Evolutionary conservation across 768 basidiomycete species (phyloP).

Genomic region (Amanita rubescens): DNA sequence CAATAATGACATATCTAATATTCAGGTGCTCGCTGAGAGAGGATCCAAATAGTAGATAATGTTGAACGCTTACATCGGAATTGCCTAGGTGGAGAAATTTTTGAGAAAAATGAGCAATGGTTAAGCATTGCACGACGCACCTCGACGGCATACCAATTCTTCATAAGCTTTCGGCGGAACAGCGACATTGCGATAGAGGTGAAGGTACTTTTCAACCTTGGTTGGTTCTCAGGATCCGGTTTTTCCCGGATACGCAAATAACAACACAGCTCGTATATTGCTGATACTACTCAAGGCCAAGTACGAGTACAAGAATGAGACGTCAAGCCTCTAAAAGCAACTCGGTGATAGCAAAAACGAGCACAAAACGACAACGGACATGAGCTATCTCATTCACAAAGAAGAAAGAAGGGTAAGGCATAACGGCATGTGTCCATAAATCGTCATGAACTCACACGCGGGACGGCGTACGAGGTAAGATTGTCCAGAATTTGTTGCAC

Average conservation of each 20-base stretch:
- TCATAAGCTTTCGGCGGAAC: slow-evolving; percentile 39
- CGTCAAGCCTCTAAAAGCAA: slow-evolving; percentile 9
- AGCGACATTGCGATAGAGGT: slow-evolving; percentile 11
- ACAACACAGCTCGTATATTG: not conserved
- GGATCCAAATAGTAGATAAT: not conserved
- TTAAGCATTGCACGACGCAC: slow-evolving; percentile 25
- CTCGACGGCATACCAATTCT: slow-evolving; percentile 72
- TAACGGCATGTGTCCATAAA: slow-evolving; percentile 2
- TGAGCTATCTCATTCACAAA: not conserved
- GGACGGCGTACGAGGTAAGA: not conserved
- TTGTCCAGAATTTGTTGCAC: not conserved
- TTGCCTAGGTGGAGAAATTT: slow-evolving; percentile 27
- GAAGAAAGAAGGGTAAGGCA: not conserved
- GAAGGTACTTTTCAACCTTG: not conserved
- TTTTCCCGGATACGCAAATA: not conserved
- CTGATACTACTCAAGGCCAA: slow-evolving; percentile 8
- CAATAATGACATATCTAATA: slow-evolving; percentile 43
- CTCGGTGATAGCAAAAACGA: not conserved
- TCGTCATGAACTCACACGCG: not conserved
- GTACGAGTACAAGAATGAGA: slow-evolving; percentile 24
- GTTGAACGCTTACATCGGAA: slow-evolving; percentile 38
- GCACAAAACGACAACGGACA: not conserved
- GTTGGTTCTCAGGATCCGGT: slow-evolving; percentile 3
- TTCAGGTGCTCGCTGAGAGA: slow-evolving; percentile 4
- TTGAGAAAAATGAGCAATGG: not conserved